Evolutionary conservation across 139 green algal species (phyloP), one percentile per base, ranked within the genome.

Genomic region (Coelastrella sp.): DNA sequence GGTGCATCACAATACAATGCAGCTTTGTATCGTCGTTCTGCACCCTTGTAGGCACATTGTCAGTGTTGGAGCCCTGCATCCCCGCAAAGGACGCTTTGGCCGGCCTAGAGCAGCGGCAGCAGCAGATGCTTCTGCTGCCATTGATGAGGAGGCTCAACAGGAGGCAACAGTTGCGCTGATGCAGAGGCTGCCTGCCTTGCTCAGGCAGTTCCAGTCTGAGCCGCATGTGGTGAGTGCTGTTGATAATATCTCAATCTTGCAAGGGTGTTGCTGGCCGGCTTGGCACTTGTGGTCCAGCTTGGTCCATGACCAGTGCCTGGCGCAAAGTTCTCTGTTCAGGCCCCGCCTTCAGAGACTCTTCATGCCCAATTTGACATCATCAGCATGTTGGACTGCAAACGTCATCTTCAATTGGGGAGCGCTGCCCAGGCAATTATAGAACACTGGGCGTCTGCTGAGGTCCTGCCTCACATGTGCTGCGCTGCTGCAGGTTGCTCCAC

Each of bases 151-250:
- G 6, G 87, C 89, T 17, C 93, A 92, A 24, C 91, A 95, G 87
- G 91, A 95, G 24, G 88, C 92, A 63, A 96, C 95, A 9, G 80
- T 96, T 63, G 81, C 80, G 20, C 74, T 97, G 65, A 89, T 72
- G 22, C 14, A 84, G 70, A 61, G 81, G 25, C 91, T 97, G 76
- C 93, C 91, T 19, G 70, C 24, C 25, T 88, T 96, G 78, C 84
- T 97, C 82, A 91, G 83, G 57, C 92, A 89, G 78, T 93, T 91
- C 88, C 92, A 96, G 85, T 84, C 92, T 15, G 90, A 95, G 58
- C 70, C 92, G 0, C 60, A 80, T 1, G 89, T 94, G 92, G 93
- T 94, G 63, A 17, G 85, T 72, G 35, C 35, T 49, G 35, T 1
- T 49, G 35, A 49, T 49, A 49, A 49, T 5, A 49, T 3, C 3